Percentiles rank a stretch among this genome's conserved stretches.
These are phyloP conservation scores for Fusarium guadeloupense DNA, from an alignment of 2,329 filamentous ascomycete genomes.

Conservation along the genomic window DNA sequence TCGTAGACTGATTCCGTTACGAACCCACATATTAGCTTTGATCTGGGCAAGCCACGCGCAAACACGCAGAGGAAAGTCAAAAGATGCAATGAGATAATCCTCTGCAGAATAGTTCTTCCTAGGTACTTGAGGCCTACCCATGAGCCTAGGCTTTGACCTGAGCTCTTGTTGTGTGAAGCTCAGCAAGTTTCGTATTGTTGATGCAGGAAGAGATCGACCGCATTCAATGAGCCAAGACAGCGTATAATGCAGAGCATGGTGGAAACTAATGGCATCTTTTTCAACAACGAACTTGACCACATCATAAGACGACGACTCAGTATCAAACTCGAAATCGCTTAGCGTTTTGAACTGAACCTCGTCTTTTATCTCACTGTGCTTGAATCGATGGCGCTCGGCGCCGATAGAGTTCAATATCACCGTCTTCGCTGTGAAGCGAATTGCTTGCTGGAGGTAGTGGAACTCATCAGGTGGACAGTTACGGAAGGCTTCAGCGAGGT, in stretches of 20 bases:
- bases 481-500: constrained; percentile 87
- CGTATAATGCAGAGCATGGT: constrained; percentile 95
- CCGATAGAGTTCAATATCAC: constrained; percentile 92
- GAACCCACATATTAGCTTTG: constrained; percentile 98
- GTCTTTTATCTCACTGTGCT: constrained; percentile 86
- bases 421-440: constrained; percentile 78
- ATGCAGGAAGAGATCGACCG: constrained; percentile 76
- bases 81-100: constrained; percentile 84
- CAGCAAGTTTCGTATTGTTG: constrained; percentile 74
- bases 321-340: constrained; percentile 82
- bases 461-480: constrained; percentile 72
- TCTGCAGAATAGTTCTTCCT: constrained; percentile 70
- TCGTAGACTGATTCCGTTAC: constrained; percentile 93
- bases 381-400: constrained; percentile 85
- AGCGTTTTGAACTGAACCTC: constrained; percentile 84
- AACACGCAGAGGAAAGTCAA: constrained; percentile 92
- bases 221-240: constrained; percentile 95
- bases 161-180: constrained; percentile 78
- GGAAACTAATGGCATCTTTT: constrained; percentile 92
- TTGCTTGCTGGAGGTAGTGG: constrained; percentile 73
- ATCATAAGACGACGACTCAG: constrained; percentile 63
- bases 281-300: constrained; percentile 91
- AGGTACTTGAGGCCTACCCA: constrained; percentile 67
- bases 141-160: constrained; percentile 68
- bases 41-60: constrained; percentile 98